These are phyloP conservation scores for Melanopsichium pennsylvanicum DNA, from an alignment of 1,284 basidiomycete species.

Conservation along the genomic window DNA sequence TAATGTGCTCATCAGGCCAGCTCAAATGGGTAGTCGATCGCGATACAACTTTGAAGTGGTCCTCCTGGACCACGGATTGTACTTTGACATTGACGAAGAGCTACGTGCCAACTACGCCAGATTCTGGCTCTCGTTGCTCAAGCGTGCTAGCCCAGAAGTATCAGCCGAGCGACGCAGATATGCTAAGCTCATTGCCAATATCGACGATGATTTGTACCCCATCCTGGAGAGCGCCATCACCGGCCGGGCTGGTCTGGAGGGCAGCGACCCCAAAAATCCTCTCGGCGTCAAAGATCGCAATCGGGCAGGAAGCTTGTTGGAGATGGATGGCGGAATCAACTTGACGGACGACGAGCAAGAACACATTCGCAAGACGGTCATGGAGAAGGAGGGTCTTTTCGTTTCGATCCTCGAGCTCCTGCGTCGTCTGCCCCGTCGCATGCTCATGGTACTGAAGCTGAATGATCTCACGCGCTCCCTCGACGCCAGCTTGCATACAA, in stretches of 20 bases:
- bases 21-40: conserved; percentile 49
- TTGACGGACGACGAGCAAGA: conserved; percentile 62
- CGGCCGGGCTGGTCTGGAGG: conserved; percentile 61
- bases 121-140: conserved; percentile 64
- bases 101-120: conserved; percentile 63
- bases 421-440: conserved; percentile 59
- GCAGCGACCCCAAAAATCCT: conserved; percentile 62
- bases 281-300: conserved; percentile 53
- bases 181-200: conserved; percentile 62
- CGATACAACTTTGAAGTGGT: conserved; percentile 64
- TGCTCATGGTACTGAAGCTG: conserved; percentile 66
- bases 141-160: conserved; percentile 54
- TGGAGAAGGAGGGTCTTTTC: conserved; percentile 64
- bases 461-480: conserved; percentile 69
- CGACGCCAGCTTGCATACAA: conserved; percentile 70
- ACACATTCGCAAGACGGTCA: conserved; percentile 65
- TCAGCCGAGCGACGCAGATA: conserved; percentile 55
- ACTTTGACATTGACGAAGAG: conserved; percentile 63
- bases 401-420: conserved; percentile 59
- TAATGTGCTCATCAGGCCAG: conserved; percentile 80
- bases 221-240: conserved; percentile 65
- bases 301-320: conserved; percentile 56
- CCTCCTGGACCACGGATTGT: conserved; percentile 64
- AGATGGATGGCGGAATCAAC: conserved; percentile 50
- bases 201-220: conserved; percentile 64